These are phyloP conservation scores for Eruca vesicaria DNA, from an alignment of 441 rosid species.

Conservation along the genomic window DNA sequence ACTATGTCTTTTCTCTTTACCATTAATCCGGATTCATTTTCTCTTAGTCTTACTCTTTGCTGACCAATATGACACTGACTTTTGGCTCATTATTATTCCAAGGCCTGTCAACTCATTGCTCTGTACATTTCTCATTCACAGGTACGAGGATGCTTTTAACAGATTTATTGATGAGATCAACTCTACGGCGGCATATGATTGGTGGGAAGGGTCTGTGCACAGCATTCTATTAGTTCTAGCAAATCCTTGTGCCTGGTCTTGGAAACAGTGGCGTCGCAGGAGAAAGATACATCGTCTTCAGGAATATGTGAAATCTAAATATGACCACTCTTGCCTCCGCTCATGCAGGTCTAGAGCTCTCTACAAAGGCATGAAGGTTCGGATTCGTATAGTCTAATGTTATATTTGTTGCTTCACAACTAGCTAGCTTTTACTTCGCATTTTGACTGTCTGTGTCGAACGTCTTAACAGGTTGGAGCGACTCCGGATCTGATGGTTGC, in stretches of 20 bases:
- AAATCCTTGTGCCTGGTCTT: slow-evolving; percentile 96
- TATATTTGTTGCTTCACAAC: slow-evolving; percentile 5
- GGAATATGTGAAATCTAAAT: slow-evolving; percentile 93
- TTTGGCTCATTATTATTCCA: slow-evolving; percentile 13
- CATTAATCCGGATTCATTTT: not conserved
- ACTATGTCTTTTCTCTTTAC: not conserved
- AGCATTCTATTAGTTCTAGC: slow-evolving; percentile 90
- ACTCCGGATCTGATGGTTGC: slow-evolving; percentile 97
- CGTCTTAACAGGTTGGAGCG: slow-evolving; percentile 81
- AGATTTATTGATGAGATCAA: slow-evolving; percentile 95
- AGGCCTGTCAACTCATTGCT: slow-evolving; percentile 23
- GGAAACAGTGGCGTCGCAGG: slow-evolving; percentile 97
- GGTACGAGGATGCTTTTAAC: slow-evolving; percentile 98
- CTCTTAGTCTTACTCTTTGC: not conserved
- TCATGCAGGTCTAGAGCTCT: slow-evolving; percentile 99
- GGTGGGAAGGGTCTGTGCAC: slow-evolving; percentile 99
- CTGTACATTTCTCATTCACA: slow-evolving; percentile 38
- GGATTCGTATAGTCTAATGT: slow-evolving; percentile 20
- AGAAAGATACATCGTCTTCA: slow-evolving; percentile 86
- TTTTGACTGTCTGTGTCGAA: slow-evolving; percentile 16
- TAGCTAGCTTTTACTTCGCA: not conserved
- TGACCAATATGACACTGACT: slow-evolving; percentile 7
- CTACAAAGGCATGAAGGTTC: slow-evolving; percentile 99
- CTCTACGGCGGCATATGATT: slow-evolving; percentile 95
- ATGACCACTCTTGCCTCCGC: slow-evolving; percentile 97